Base-by-base conservation (phyloP, 805 yeast genomes). In the Jamesozyma lodderae region DNA sequence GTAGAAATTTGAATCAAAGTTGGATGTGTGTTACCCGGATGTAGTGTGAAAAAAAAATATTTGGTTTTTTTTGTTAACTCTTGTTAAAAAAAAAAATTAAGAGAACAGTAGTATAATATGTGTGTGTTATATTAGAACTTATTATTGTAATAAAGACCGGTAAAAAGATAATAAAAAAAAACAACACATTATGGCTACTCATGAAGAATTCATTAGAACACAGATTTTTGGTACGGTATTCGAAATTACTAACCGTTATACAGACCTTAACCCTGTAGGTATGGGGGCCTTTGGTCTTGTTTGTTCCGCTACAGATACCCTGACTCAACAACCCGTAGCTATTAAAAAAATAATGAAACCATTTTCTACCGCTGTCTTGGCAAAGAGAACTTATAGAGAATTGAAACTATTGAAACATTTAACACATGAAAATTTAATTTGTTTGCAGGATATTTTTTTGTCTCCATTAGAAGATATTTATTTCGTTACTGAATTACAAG, bases 261-360 rank as follows among this genome's bases (percentile, higher is more conserved):
- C 84, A 4, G 95, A 90, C 56, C 71, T 92, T 44, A 90, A 87
- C 55, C 98, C 99, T 2, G 96, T 92, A 36, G 99, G 99, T 0
- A 92, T 92, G 99, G 99, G 99, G 19, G 98, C 98, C 6, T 92
- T 92, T 59, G 99, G 99, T 4, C 72, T 92, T 15, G 99, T 92
- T 28, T 92, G 98, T 59, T 86, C 96, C 7, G 99, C 98, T 1
- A 76, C 80, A 40, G 98, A 92, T 63, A 84, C 80, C 49, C 72
- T 88, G 43, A 87, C 96, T 0, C 79, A 77, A 38, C 95, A 88
- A 61, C 85, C 81, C 49, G 98, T 92, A 26, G 99, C 99, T 34
- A 92, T 92, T 44, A 92, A 92, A 62, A 92, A 92, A 67, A 90
- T 92, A 51, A 85, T 90, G 95, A 90, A 87, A 60, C 98, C 99